phyloP scores from a whole-genome alignment of 495 filamentous ascomycete species.

The Aspergillus taichungensis region DNA sequence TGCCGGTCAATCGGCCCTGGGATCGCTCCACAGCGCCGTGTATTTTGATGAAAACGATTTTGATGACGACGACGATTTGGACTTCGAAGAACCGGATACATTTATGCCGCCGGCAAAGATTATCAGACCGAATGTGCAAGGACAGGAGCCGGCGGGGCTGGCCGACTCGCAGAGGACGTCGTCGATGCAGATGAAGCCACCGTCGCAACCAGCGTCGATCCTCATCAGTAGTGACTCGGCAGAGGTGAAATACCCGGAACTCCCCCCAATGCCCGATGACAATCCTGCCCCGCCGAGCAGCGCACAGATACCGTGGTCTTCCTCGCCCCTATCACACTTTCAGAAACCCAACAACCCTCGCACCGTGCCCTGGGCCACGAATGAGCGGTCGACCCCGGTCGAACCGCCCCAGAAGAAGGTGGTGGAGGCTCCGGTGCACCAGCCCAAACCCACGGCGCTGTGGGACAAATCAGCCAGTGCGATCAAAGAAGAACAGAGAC shows the following conservation, averaged over 20 bases:
- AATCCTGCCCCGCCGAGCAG: conserved; percentile 38
- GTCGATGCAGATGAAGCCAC: conserved; percentile 2
- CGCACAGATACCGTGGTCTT: conserved; percentile 52
- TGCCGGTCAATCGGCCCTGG: conserved; percentile 24
- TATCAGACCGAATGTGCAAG: conserved; percentile 6
- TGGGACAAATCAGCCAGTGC: conserved; percentile 83
- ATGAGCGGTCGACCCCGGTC: conserved; percentile 8
- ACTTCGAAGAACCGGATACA: conserved; percentile 33
- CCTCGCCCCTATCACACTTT: conserved; percentile 47
- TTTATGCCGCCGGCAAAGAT: conserved; percentile 15
- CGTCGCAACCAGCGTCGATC: not conserved
- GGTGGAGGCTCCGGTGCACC: conserved; percentile 26
- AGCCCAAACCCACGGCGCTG: conserved; percentile 36
- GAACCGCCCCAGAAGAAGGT: conserved; percentile 19
- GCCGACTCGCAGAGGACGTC: not conserved
- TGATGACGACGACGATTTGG: conserved; percentile 42
- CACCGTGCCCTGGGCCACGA: conserved; percentile 45
- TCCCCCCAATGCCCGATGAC: conserved; percentile 29
- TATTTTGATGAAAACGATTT: conserved; percentile 50
- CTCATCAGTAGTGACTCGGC: conserved; percentile 5
- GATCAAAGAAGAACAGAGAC: conserved; percentile 73
- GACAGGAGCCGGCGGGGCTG: conserved; percentile 15
- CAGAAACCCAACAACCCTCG: conserved; percentile 41
- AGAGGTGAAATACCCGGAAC: conserved; percentile 34
- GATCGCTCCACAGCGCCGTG: conserved; percentile 36